These are phyloP conservation scores for Polygonum maritimum DNA, from an alignment of 148 eudicot species.

Conservation along the genomic window DNA sequence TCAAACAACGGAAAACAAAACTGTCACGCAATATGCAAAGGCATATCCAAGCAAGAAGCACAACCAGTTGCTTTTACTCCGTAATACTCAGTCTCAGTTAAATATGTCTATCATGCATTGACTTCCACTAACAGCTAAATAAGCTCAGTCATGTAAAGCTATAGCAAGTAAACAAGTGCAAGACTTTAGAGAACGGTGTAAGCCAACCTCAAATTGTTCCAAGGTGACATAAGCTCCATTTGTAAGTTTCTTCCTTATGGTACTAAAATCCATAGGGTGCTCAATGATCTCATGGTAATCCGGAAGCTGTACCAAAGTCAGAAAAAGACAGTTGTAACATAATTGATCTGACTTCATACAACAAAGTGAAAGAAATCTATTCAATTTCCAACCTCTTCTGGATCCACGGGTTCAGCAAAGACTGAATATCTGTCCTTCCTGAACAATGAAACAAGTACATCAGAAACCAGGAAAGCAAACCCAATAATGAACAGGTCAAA, in stretches of 20 bases:
- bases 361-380: neutral
- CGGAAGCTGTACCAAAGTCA: conserved; percentile 51
- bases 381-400: conserved; percentile 59
- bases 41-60: neutral
- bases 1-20: neutral
- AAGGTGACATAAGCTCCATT: conserved; percentile 37
- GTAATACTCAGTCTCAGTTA: neutral
- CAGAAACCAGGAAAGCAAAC: conserved; percentile 15
- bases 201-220: conserved; percentile 78
- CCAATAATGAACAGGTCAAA: conserved; percentile 1
- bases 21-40: neutral
- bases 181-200: neutral
- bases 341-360: neutral
- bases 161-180: neutral
- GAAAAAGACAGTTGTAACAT: conserved; percentile 1
- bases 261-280: conserved; percentile 86
- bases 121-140: neutral
- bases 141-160: neutral
- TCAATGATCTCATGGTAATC: conserved; percentile 74
- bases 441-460: conserved; percentile 16
- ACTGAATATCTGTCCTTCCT: conserved; percentile 92
- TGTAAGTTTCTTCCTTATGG: conserved; percentile 59
- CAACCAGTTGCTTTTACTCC: neutral
- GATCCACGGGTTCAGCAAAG: conserved; percentile 84
- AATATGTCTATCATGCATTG: neutral